Conservation (phyloP, 169 alveolate species). For the Eimeria maxima region DNA sequence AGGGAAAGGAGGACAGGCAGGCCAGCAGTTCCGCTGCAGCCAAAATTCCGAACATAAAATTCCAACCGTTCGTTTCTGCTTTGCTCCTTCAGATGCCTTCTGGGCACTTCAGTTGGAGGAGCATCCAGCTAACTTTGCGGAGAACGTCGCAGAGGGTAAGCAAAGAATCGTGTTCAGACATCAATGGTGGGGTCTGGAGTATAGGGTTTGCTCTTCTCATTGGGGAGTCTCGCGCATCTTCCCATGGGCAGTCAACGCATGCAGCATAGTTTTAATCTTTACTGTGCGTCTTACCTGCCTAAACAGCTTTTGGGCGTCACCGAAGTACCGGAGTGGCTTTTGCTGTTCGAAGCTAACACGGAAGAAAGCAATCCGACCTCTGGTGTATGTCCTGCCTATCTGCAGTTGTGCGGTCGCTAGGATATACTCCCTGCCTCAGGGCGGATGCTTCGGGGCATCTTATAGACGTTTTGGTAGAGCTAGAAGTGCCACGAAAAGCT, state of each 20-base stretch:
- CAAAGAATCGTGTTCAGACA: neutral
- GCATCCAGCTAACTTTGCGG: constrained; percentile 80
- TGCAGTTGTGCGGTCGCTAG: constrained; percentile 37
- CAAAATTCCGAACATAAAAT: neutral
- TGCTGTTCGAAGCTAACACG: neutral
- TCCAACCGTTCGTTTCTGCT: neutral
- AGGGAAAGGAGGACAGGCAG: neutral
- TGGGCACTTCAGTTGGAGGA: constrained; percentile 83
- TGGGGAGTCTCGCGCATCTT: neutral
- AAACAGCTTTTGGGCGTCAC: neutral
- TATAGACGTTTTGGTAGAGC: constrained; percentile 78
- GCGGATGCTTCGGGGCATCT: constrained; percentile 73
- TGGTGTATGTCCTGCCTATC: neutral
- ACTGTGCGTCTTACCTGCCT: neutral
- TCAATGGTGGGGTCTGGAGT: neutral
- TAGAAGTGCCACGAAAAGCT: neutral
- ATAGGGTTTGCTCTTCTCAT: neutral
- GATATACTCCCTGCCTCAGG: constrained; percentile 9
- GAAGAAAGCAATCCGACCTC: neutral
- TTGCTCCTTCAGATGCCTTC: constrained; percentile 75
- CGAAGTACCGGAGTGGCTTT: neutral
- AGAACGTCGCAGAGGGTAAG: constrained; percentile 70
- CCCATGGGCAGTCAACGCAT: neutral
- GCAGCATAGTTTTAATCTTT: neutral
- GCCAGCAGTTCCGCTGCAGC: neutral